A percentile compares a stretch with the other conserved stretches of the same genome.
Conservation (phyloP, 768 basidiomycete species). For the Suillus subluteus region DNA sequence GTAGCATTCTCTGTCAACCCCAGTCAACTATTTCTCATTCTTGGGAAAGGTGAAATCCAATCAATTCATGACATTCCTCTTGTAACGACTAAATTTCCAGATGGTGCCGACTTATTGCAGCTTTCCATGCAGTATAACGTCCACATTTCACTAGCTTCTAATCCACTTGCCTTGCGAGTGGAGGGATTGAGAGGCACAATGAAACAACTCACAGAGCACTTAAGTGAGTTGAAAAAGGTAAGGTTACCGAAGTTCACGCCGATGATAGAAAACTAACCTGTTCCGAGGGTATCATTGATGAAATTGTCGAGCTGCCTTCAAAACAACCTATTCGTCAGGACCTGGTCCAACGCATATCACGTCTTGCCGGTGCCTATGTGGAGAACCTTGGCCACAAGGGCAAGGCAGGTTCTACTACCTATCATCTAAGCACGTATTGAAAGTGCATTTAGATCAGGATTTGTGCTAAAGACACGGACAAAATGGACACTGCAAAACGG, state of each 20-base stretch:
- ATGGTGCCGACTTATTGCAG: slow-evolving; percentile 63
- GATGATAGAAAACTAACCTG: neutral
- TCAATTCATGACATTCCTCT: slow-evolving; percentile 8
- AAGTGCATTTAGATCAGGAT: slow-evolving; percentile 52
- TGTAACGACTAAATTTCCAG: slow-evolving; percentile 36
- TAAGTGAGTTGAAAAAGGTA: slow-evolving; percentile 56
- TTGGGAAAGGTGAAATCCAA: slow-evolving; percentile 62
- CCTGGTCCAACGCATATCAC: slow-evolving; percentile 68
- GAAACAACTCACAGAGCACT: slow-evolving; percentile 48
- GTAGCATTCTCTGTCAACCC: slow-evolving; percentile 61
- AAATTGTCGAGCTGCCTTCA: slow-evolving; percentile 48
- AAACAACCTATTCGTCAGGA: slow-evolving; percentile 45
- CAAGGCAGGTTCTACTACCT: slow-evolving; percentile 40
- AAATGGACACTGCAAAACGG: slow-evolving; percentile 51
- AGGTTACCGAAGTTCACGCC: slow-evolving; percentile 15
- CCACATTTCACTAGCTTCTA: slow-evolving; percentile 57
- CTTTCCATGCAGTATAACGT: slow-evolving; percentile 64
- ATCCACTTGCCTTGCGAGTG: slow-evolving; percentile 61
- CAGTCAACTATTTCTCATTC: slow-evolving; percentile 66
- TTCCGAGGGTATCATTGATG: slow-evolving; percentile 32
- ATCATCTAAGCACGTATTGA: neutral
- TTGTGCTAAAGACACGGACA: slow-evolving; percentile 47
- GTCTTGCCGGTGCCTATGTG: slow-evolving; percentile 63
- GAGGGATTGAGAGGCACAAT: slow-evolving; percentile 61
- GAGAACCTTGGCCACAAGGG: slow-evolving; percentile 52